Percentiles rank a stretch among this genome's conserved stretches.
Evolutionary conservation across 2,329 filamentous ascomycete genomes (phyloP).

Genomic region (Verticillium albo-atrum): DNA sequence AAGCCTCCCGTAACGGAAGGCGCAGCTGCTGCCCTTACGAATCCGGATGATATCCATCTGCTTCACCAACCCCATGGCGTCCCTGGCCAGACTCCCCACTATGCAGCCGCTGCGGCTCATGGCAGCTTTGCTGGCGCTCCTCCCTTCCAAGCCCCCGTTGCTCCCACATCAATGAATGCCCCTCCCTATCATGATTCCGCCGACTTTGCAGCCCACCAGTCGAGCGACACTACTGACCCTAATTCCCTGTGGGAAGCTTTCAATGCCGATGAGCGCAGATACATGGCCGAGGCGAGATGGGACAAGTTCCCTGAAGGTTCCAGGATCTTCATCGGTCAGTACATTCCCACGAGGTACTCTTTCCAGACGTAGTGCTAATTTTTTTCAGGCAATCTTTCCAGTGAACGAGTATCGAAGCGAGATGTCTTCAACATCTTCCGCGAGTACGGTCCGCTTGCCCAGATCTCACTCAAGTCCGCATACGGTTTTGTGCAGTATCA

Average conservation of each 20-base stretch:
- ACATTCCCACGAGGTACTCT: slow-evolving; percentile 14
- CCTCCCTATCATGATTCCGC: slow-evolving; percentile 9
- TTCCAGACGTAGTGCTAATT: neutral
- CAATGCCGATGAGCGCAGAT: slow-evolving; percentile 66
- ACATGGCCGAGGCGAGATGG: slow-evolving; percentile 76
- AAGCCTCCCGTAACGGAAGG: slow-evolving; percentile 38
- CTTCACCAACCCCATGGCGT: neutral
- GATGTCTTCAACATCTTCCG: slow-evolving; percentile 92
- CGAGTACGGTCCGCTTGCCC: slow-evolving; percentile 78
- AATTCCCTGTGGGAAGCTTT: slow-evolving; percentile 63
- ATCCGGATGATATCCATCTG: neutral
- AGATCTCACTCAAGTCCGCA: slow-evolving; percentile 93
- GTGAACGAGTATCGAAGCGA: slow-evolving; percentile 87
- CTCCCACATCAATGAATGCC: slow-evolving; percentile 21
- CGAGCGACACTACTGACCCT: slow-evolving; percentile 4
- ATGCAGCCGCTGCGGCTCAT: slow-evolving; percentile 25
- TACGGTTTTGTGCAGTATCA: slow-evolving; percentile 97
- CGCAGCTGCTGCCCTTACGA: slow-evolving; percentile 23
- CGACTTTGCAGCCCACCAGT: neutral
- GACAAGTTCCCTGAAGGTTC: slow-evolving; percentile 75
- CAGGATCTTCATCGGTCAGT: slow-evolving; percentile 74
- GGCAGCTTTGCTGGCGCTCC: slow-evolving; percentile 25
- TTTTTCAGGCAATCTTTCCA: slow-evolving; percentile 75
- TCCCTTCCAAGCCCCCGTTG: slow-evolving; percentile 20
- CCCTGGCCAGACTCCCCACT: slow-evolving; percentile 27